Conservation (phyloP, 2,329 filamentous ascomycete genomes). For the Trichoderma harzianum region DNA sequence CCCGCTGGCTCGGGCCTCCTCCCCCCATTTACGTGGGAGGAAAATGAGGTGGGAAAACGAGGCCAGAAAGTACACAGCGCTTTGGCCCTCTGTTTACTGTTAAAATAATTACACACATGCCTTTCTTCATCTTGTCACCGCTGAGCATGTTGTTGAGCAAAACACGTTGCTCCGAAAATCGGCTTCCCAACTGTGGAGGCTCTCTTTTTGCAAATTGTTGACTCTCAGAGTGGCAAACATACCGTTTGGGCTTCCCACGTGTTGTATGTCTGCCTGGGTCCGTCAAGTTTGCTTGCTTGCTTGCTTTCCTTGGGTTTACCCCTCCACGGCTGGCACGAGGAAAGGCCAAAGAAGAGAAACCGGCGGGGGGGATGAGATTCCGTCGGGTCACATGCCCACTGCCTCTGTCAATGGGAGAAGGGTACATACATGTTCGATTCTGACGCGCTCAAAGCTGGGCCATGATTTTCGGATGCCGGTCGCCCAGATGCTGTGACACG, state of each 20-base stretch:
- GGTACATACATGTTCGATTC: background rate
- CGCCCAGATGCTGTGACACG: slow-evolving; percentile 4
- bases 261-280: background rate
- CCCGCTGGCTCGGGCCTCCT: background rate
- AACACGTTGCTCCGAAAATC: background rate
- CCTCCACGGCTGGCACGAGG: background rate
- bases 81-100: slow-evolving; percentile 3
- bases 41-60: background rate
- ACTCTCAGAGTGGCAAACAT: background rate
- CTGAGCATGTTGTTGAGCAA: background rate
- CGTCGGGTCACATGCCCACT: background rate
- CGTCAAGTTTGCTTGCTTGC: background rate
- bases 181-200: background rate
- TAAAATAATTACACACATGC: background rate
- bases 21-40: background rate
- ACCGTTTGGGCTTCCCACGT: background rate
- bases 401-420: background rate
- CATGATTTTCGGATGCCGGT: background rate
- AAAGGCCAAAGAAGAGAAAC: background rate
- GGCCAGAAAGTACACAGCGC: background rate
- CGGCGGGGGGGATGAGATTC: background rate
- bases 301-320: too few relatives aligned
- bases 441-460: background rate
- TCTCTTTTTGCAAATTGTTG: background rate
- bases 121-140: background rate